Percentiles rank a stretch among this genome's conserved stretches.
Evolutionary conservation across 2,329 filamentous ascomycete species (phyloP).

Genomic region (Shiraia sp.): DNA sequence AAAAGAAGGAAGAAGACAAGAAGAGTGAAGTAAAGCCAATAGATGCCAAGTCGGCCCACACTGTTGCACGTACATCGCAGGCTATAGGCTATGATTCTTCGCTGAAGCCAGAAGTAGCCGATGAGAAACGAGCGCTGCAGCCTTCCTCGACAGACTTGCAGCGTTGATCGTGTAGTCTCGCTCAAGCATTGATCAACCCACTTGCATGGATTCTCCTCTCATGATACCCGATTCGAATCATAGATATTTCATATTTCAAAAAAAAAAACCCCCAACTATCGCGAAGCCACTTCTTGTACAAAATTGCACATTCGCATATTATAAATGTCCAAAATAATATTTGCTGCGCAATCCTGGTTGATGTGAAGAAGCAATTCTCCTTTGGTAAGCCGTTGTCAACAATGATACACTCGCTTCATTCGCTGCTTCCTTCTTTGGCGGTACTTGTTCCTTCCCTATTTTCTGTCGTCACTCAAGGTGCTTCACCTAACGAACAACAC

Average conservation of each 20-base stretch:
- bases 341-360: too few relatives aligned
- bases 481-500: too few relatives aligned
- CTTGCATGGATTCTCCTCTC: slow-evolving; percentile 32
- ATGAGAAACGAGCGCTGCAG: not conserved
- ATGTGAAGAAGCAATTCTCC: too few relatives aligned
- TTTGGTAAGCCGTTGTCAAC: too few relatives aligned
- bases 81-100: not conserved
- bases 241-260: slow-evolving; percentile 1
- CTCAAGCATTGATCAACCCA: not conserved
- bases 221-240: slow-evolving; percentile 34
- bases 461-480: too few relatives aligned
- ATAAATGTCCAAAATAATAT: too few relatives aligned
- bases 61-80: not conserved
- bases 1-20: slow-evolving; percentile 19
- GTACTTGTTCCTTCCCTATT: too few relatives aligned
- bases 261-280: not conserved
- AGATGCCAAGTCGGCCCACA: slow-evolving; percentile 6
- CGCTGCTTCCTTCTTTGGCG: too few relatives aligned
- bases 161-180: too few relatives aligned
- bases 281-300: not conserved
- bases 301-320: slow-evolving; percentile 1
- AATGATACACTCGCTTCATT: too few relatives aligned
- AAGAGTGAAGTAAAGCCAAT: slow-evolving; percentile 1
- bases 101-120: not conserved
- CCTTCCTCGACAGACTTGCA: not conserved